phyloP scores from a whole-genome alignment of 2,329 filamentous ascomycete genomes.

The Neoarthrinium moseri region DNA sequence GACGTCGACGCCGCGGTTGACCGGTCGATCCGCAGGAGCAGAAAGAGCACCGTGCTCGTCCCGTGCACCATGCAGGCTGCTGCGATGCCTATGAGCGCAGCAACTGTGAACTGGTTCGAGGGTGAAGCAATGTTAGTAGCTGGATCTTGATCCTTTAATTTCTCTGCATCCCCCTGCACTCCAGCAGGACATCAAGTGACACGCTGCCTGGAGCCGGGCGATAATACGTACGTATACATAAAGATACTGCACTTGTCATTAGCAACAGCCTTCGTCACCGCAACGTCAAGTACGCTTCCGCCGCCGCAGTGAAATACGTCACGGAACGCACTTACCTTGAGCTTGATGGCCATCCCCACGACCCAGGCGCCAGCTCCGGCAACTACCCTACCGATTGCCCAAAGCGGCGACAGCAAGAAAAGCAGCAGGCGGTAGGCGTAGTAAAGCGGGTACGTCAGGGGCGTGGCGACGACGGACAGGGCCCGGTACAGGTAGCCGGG shows the following conservation, averaged over 20 bases:
- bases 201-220: too few relatives aligned
- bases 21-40: slow-evolving; percentile 23
- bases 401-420: slow-evolving; percentile 28
- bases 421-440: slow-evolving; percentile 18
- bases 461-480: slow-evolving; percentile 22
- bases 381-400: slow-evolving; percentile 17
- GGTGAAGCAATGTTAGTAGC: background rate
- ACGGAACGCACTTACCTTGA: slow-evolving; percentile 23
- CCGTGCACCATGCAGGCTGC: slow-evolving; percentile 24
- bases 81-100: slow-evolving; percentile 25
- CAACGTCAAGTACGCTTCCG: background rate
- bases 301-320: too few relatives aligned
- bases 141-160: background rate
- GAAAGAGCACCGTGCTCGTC: slow-evolving; percentile 25
- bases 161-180: too few relatives aligned
- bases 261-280: background rate
- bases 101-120: slow-evolving; percentile 23
- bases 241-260: slow-evolving; percentile 20
- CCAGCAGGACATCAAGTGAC: too few relatives aligned
- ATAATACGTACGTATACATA: slow-evolving; percentile 29
- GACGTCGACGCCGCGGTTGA: slow-evolving; percentile 16
- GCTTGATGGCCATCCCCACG: slow-evolving; percentile 18
- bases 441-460: slow-evolving; percentile 26
- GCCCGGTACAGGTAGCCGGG: background rate
- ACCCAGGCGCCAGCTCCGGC: slow-evolving; percentile 13